Percentiles rank a stretch among this genome's conserved stretches.
These are phyloP conservation scores for Lepidium campestre DNA, from an alignment of 441 rosid genomes.

Conservation along the genomic window DNA sequence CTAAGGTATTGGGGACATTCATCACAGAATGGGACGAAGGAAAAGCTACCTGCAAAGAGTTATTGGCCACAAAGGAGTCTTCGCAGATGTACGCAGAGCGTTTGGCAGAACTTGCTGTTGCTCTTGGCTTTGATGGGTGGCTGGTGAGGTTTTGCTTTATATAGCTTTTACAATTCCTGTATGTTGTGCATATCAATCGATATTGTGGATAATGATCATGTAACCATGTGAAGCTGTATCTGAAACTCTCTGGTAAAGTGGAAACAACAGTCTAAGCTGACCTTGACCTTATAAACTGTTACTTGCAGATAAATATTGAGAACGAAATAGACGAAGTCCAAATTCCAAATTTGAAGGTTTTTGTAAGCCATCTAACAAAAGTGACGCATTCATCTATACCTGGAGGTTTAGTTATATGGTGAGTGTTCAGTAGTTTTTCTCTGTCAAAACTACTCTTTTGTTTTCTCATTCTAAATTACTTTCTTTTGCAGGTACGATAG, in stretches of 20 bases:
- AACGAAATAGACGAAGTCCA: slow-evolving; percentile 36
- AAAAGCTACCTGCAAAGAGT: slow-evolving; percentile 36
- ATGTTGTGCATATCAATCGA: neutral
- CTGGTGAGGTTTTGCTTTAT: slow-evolving; percentile 39
- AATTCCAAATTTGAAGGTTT: slow-evolving; percentile 54
- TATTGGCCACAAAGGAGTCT: slow-evolving; percentile 66
- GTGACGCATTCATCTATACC: slow-evolving; percentile 59
- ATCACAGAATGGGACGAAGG: slow-evolving; percentile 83
- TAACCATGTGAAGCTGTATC: neutral
- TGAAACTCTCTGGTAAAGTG: neutral
- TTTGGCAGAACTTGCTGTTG: slow-evolving; percentile 64
- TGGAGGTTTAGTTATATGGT: slow-evolving; percentile 84
- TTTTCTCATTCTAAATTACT: neutral
- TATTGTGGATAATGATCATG: neutral
- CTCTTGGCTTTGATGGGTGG: slow-evolving; percentile 87
- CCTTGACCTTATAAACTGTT: neutral
- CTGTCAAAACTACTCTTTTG: neutral
- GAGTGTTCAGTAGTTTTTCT: slow-evolving; percentile 16
- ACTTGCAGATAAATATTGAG: slow-evolving; percentile 70
- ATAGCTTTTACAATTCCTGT: neutral
- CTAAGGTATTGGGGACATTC: slow-evolving; percentile 81
- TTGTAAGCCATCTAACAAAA: slow-evolving; percentile 60
- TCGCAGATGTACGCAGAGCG: slow-evolving; percentile 62
- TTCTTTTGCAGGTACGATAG: slow-evolving; percentile 65
- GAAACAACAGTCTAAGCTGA: neutral